A percentile compares a stretch with the other conserved stretches of the same genome.
These are phyloP conservation scores for Ascosphaera apis DNA, from an alignment of 2,329 filamentous ascomycete genomes.

Conservation along the genomic window DNA sequence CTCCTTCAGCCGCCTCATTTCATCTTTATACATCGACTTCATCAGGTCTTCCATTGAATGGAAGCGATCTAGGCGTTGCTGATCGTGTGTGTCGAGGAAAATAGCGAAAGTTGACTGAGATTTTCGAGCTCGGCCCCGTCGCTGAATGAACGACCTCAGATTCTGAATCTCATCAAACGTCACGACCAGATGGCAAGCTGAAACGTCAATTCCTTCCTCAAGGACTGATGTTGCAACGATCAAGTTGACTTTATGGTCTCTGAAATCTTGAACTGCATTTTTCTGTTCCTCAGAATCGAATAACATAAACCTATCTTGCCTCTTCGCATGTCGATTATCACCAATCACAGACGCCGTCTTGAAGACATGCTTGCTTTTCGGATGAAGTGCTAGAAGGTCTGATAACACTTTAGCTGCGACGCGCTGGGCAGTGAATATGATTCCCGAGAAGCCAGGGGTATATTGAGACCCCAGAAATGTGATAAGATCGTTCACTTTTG, in stretches of 20 bases:
- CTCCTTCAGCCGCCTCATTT: slow-evolving; percentile 28
- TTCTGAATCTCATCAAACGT: slow-evolving; percentile 40
- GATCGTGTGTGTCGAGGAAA: slow-evolving; percentile 16
- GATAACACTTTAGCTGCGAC: slow-evolving; percentile 36
- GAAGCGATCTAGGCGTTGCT: slow-evolving; percentile 30
- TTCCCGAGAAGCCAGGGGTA: slow-evolving; percentile 27
- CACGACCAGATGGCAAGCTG: slow-evolving; percentile 40
- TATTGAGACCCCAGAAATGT: slow-evolving; percentile 25
- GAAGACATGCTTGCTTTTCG: slow-evolving; percentile 17
- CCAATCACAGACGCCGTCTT: slow-evolving; percentile 30
- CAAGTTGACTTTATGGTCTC: slow-evolving; percentile 29
- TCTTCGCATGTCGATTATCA: slow-evolving; percentile 18
- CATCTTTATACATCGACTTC: slow-evolving; percentile 44
- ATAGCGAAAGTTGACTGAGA: slow-evolving; percentile 34
- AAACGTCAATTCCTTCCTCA: slow-evolving; percentile 38
- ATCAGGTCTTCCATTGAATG: slow-evolving; percentile 46
- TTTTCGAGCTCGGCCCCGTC: slow-evolving; percentile 38
- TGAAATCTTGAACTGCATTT: slow-evolving; percentile 30
- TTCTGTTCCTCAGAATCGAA: slow-evolving; percentile 24
- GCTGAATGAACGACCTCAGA: slow-evolving; percentile 41
- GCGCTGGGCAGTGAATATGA: slow-evolving; percentile 45
- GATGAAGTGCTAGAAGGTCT: slow-evolving; percentile 32
- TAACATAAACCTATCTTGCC: slow-evolving; percentile 28
- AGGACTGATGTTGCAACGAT: slow-evolving; percentile 34
- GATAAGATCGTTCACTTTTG: slow-evolving; percentile 36